These are phyloP conservation scores for Penicillium canariense DNA, from an alignment of 495 filamentous ascomycete genomes.

Conservation along the genomic window DNA sequence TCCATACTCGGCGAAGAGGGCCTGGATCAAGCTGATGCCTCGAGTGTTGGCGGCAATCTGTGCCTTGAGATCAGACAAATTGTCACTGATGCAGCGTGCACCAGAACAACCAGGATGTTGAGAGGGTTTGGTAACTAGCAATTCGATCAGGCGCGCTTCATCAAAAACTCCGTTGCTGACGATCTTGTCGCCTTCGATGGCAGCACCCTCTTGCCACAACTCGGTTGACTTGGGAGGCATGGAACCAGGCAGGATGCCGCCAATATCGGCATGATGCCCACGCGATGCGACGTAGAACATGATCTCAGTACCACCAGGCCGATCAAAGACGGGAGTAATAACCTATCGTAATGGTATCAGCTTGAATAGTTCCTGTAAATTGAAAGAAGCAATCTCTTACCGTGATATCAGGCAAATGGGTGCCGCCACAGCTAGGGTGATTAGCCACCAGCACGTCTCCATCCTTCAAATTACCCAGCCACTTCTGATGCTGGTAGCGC, in stretches of 20 bases:
- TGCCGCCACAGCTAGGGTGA: constrained; percentile 91
- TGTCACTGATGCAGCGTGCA: constrained; percentile 86
- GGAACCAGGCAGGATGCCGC: constrained; percentile 90
- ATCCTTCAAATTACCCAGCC: constrained; percentile 78
- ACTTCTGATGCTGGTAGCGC: constrained; percentile 86
- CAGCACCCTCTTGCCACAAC: constrained; percentile 90
- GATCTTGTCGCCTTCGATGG: constrained; percentile 91
- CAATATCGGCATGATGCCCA: constrained; percentile 96
- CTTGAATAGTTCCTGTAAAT: not conserved
- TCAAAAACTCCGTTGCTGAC: constrained; percentile 88
- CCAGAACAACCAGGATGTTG: constrained; percentile 85
- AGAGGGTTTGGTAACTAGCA: constrained; percentile 81
- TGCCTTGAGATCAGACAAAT: constrained; percentile 93
- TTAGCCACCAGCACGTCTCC: constrained; percentile 96
- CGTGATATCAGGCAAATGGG: constrained; percentile 88
- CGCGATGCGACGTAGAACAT: constrained; percentile 96
- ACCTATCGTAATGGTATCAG: constrained; percentile 36
- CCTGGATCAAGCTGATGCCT: constrained; percentile 84
- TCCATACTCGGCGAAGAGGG: constrained; percentile 84
- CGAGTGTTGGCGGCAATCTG: constrained; percentile 96
- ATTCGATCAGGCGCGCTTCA: constrained; percentile 79
- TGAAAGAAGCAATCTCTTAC: constrained; percentile 39
- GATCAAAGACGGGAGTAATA: constrained; percentile 78
- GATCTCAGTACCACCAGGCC: constrained; percentile 69
- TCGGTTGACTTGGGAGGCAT: constrained; percentile 96